Evolutionary conservation across 441 rosid species (phyloP).

Genomic region (Syzygium malaccense): DNA sequence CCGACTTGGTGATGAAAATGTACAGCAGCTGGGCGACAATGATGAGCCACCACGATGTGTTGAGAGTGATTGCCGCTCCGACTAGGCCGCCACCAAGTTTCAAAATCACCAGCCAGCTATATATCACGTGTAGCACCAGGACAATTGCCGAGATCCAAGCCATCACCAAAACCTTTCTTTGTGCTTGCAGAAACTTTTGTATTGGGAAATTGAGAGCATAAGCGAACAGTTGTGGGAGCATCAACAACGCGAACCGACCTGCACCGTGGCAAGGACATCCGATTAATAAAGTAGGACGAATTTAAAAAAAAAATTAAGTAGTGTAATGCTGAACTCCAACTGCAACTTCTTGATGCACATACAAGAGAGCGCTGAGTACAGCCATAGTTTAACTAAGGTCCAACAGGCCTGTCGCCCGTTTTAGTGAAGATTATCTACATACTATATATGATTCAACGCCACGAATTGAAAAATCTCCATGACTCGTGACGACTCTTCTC

Average conservation of each 20-base stretch:
- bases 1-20: slow-evolving; percentile 72
- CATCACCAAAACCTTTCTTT: slow-evolving; percentile 75
- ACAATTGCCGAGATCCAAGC: slow-evolving; percentile 64
- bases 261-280: neutral
- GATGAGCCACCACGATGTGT: slow-evolving; percentile 80
- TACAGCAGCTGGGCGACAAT: slow-evolving; percentile 51
- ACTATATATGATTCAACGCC: neutral
- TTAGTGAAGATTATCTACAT: neutral
- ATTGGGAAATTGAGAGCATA: slow-evolving; percentile 77
- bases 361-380: neutral
- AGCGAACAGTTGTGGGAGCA: slow-evolving; percentile 78
- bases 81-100: slow-evolving; percentile 66
- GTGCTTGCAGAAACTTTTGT: slow-evolving; percentile 81
- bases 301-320: neutral
- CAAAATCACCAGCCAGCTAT: slow-evolving; percentile 72
- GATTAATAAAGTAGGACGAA: neutral
- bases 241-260: slow-evolving; percentile 75
- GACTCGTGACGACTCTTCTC: neutral
- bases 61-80: slow-evolving; percentile 74
- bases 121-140: slow-evolving; percentile 39
- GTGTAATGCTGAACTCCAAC: neutral
- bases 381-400: neutral
- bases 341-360: neutral
- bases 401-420: neutral
- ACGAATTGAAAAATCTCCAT: neutral